Conservation (phyloP, 2,329 filamentous ascomycete genomes). For the Lecanicillium sp. region DNA sequence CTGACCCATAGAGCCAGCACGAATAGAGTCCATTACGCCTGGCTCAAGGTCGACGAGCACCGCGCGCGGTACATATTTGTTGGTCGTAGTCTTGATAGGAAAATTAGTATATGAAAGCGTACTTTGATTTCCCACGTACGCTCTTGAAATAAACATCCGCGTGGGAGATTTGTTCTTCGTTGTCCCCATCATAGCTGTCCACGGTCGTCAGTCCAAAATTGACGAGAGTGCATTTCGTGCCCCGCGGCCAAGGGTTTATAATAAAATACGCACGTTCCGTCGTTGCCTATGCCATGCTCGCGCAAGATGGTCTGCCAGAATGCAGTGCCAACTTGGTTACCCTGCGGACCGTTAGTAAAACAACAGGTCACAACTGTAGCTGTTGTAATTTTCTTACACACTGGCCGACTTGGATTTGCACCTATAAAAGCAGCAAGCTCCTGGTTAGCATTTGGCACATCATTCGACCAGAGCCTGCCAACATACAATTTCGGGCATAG, state of each 20-base stretch:
- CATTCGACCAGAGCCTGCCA: background rate
- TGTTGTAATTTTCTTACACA: constrained; percentile 58
- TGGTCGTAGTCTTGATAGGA: constrained; percentile 69
- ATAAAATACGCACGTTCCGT: constrained; percentile 58
- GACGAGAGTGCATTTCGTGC: background rate
- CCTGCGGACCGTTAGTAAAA: constrained; percentile 50
- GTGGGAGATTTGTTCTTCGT: constrained; percentile 97
- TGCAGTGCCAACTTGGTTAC: constrained; percentile 99
- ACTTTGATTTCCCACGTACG: constrained; percentile 30
- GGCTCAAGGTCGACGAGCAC: constrained; percentile 99
- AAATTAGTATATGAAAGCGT: background rate
- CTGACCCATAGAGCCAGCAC: constrained; percentile 94
- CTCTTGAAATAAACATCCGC: constrained; percentile 99
- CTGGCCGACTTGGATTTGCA: constrained; percentile 99
- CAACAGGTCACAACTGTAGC: constrained; percentile 8
- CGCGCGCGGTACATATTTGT: constrained; percentile 99
- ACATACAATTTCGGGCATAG: constrained; percentile 4
- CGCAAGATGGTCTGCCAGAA: constrained; percentile 92
- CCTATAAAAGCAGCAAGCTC: constrained; percentile 55
- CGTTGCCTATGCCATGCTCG: constrained; percentile 95
- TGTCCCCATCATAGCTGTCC: constrained; percentile 77
- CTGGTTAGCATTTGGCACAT: background rate
- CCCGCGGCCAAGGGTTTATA: background rate
- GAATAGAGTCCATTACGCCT: constrained; percentile 99
- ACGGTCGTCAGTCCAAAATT: background rate